Evolutionary conservation across 768 basidiomycete species (phyloP).

Genomic region (Rhizopogon rudus): DNA sequence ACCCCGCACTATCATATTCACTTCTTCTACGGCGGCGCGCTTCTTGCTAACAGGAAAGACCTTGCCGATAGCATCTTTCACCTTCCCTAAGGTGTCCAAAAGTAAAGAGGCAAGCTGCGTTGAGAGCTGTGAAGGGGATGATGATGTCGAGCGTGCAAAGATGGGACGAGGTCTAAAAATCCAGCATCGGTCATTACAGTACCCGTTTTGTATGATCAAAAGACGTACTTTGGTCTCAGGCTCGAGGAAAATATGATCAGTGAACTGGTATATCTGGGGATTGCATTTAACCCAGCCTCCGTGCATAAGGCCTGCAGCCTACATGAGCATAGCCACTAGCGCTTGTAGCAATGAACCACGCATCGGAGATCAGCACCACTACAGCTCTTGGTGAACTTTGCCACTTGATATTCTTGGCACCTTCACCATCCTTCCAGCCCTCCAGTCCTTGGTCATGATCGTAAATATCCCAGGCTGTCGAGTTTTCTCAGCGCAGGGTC

Average conservation of each 20-base stretch:
- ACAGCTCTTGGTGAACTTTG: slow-evolving; percentile 92
- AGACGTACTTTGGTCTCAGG: slow-evolving; percentile 80
- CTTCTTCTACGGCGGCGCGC: slow-evolving; percentile 82
- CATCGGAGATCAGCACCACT: slow-evolving; percentile 93
- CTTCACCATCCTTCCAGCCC: slow-evolving; percentile 62
- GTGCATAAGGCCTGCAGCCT: slow-evolving; percentile 81
- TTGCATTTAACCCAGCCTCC: slow-evolving; percentile 93
- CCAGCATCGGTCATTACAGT: too few species aligned
- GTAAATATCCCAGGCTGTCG: slow-evolving; percentile 87
- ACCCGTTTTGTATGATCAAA: background rate
- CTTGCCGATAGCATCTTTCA: slow-evolving; percentile 65
- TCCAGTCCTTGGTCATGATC: slow-evolving; percentile 88
- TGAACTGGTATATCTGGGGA: slow-evolving; percentile 94
- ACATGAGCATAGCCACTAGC: slow-evolving; percentile 2
- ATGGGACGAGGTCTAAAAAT: slow-evolving; percentile 74
- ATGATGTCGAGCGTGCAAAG: slow-evolving; percentile 90
- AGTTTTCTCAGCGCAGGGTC: slow-evolving; percentile 94
- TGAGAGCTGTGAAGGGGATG: slow-evolving; percentile 81
- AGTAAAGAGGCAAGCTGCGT: slow-evolving; percentile 80
- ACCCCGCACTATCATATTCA: slow-evolving; percentile 77
- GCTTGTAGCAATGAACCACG: slow-evolving; percentile 21
- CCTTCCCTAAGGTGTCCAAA: slow-evolving; percentile 56
- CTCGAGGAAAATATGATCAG: slow-evolving; percentile 76
- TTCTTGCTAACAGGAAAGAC: slow-evolving; percentile 81
- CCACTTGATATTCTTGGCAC: slow-evolving; percentile 54